Evolutionary conservation across 2,329 filamentous ascomycete genomes (phyloP), one percentile per base, ranked within the genome.

Genomic region (Fusarium bulbicola): DNA sequence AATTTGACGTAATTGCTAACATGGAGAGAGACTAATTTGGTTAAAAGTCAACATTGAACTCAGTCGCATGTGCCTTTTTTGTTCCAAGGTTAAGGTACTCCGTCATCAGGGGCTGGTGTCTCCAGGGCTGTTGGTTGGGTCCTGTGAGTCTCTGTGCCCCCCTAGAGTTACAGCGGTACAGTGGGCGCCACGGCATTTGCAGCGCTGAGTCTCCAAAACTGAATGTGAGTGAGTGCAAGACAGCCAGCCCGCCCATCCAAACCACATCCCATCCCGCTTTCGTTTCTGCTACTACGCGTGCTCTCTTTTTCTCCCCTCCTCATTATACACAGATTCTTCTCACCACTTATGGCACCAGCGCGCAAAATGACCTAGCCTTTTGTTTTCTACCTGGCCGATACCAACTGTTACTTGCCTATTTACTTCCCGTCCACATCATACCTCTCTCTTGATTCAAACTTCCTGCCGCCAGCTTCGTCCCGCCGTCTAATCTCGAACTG

Each of bases 321-420:
- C 54, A 59, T 53, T 63, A 66, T 74, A 67, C 69, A 61, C 74
- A 54, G 53, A 60, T 66, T 42, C 54, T 72, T 47, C 65, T 56
- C 71, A 66, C 66, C 57, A 66, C 62, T 50, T 68, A 70, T 43
- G 67, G 50, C 56, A 68, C 58, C 68, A 54, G 61, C 61, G 45
- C 71, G 59, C 73, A 78, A 74, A 64, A 78, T 78, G 76, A 71
- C 69, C 63, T 78, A 78, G 68, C 37, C 56, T 59, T 66, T 68
- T 63, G 54, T 68, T 59, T 71, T 49, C 28, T 59, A 69, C 59
- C 66, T 68, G 68, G 67, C 70, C 56, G 40, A 65, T 72, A 73
- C 76, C 58, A 67, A 68, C 74, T 72, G 57, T 66, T 77, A 70
- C 71, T 68, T 63, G 62, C 56, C 62, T 72, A 59, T 50, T 62